Evolutionary conservation across 768 basidiomycete species (phyloP), one percentile per base, ranked within the genome.

Genomic region (Suillus variegatus): DNA sequence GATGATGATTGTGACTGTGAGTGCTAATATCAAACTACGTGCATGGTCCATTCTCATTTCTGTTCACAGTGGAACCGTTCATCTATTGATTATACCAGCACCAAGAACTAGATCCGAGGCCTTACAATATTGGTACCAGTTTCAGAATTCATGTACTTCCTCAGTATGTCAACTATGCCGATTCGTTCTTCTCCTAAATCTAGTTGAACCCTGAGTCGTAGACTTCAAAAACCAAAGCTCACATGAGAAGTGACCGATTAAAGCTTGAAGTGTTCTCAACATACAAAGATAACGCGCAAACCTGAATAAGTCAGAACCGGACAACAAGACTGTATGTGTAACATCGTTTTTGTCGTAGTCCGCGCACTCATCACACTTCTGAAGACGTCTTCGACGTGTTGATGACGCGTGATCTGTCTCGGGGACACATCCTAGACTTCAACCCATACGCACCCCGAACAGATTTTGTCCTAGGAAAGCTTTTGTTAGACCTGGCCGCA

Each of bases 331-430:
- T 97, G 96, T 97, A 70, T 70, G 89, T 76, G 40, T 38, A 40
- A 51, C 32, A 62, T 58, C 32, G 7, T 14, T 25, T 49, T 41
- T 14, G n/a, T 47, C 14, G 41, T 1, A 25, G n/a, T 22, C 18
- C n/a, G 25, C 32, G 32, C 46, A 10, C 35, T 14, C 40, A 51
- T 25, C 46, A 22, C 56, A 16, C 58, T 18, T 32, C 44, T 66
- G 54, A 57, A 96, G 96, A 97, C 72, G 80, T 85, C 10, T 90
- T 99, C 70, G 97, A 99, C 74, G 77, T 97, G 55, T 85, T 96
- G 66, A 84, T 98, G 43, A 94, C 93, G 3, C 88, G 94, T 36
- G 88, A 95, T 74, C 82, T 94, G 43, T 76, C 84, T 2, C 83
- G 87, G 13, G 92, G 88, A 18, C 91, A 95, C 76, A 81, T 98